A percentile compares a stretch with the other conserved stretches of the same genome.
Conservation (phyloP, 495 filamentous ascomycete genomes). For the Trichoderma virens region DNA sequence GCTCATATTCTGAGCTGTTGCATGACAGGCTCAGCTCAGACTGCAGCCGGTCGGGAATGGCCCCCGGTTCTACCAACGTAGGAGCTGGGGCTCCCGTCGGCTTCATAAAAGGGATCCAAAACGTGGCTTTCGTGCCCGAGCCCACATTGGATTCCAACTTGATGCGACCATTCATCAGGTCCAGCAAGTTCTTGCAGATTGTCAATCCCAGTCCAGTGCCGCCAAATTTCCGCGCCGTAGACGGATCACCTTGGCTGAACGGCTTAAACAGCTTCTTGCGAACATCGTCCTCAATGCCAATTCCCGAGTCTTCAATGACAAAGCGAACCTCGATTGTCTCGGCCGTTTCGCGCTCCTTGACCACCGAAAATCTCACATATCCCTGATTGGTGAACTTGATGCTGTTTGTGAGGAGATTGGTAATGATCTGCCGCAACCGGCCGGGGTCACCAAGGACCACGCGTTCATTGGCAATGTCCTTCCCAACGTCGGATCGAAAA, state of each 20-base stretch:
- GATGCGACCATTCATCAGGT: constrained; percentile 77
- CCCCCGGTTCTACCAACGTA: constrained; percentile 42
- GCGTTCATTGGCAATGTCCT: constrained; percentile 32
- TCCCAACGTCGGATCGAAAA: constrained; percentile 41
- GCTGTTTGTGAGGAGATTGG: constrained; percentile 80
- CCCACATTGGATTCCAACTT: constrained; percentile 50
- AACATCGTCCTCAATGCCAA: constrained; percentile 74
- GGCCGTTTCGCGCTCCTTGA: constrained; percentile 38
- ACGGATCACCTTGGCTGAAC: constrained; percentile 78
- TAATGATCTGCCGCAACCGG: constrained; percentile 72
- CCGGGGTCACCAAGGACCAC: constrained; percentile 69
- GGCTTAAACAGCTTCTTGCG: constrained; percentile 70
- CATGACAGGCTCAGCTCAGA: constrained; percentile 56
- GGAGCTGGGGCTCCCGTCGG: constrained; percentile 24
- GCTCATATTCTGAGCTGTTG: constrained; percentile 44
- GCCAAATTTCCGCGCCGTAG: constrained; percentile 65
- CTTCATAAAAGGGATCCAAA: constrained; percentile 64
- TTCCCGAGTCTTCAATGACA: constrained; percentile 70
- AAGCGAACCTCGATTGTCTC: constrained; percentile 49
- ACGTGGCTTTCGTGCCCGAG: constrained; percentile 55
- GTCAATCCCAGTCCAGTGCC: constrained; percentile 77
- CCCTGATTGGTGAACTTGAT: constrained; percentile 82
- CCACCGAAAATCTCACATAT: constrained; percentile 48
- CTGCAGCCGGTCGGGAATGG: constrained; percentile 52
- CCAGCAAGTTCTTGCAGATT: constrained; percentile 70